These are phyloP conservation scores for Hirsutella minnesotensis DNA, from an alignment of 2,329 filamentous ascomycete genomes.

Conservation along the genomic window DNA sequence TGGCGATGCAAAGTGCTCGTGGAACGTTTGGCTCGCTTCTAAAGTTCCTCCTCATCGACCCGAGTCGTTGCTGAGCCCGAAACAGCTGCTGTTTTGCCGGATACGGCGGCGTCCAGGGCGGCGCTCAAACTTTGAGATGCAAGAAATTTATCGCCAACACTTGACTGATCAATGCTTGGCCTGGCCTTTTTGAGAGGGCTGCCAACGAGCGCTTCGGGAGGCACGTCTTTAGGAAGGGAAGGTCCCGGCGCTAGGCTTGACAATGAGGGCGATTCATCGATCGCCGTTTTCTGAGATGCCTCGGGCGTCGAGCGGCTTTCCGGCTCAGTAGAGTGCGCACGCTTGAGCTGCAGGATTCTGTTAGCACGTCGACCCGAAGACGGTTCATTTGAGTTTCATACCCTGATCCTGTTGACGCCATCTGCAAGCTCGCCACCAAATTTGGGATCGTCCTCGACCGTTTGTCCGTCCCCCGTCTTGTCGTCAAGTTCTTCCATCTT, in stretches of 20 bases:
- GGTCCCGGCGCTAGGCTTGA: conserved; percentile 4
- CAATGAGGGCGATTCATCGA: conserved; percentile 29
- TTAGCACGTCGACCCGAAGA: not conserved
- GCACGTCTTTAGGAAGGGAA: conserved; percentile 15
- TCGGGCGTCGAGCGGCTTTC: conserved; percentile 29
- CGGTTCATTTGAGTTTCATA: conserved; percentile 35
- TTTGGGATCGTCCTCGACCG: conserved; percentile 60
- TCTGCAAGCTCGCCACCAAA: conserved; percentile 67
- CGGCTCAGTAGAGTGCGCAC: conserved; percentile 65
- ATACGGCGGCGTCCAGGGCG: conserved; percentile 19
- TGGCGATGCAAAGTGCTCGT: not conserved
- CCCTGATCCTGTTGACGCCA: conserved; percentile 71
- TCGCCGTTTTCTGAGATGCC: conserved; percentile 24
- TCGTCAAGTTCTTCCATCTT: conserved; percentile 56
- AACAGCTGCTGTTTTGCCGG: conserved; percentile 8
- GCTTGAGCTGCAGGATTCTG: conserved; percentile 51
- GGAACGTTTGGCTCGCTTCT: not conserved
- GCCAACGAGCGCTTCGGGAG: conserved; percentile 36
- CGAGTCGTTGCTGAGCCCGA: not conserved
- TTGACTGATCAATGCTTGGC: conserved; percentile 35
- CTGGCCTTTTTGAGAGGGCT: conserved; percentile 69
- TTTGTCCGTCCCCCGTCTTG: conserved; percentile 44
- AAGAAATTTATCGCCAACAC: conserved; percentile 12
- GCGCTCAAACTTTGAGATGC: conserved; percentile 22
- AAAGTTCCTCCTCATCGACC: not conserved